phyloP scores from a whole-genome alignment of 306 rosid species.

The Citrullus colocynthis region DNA sequence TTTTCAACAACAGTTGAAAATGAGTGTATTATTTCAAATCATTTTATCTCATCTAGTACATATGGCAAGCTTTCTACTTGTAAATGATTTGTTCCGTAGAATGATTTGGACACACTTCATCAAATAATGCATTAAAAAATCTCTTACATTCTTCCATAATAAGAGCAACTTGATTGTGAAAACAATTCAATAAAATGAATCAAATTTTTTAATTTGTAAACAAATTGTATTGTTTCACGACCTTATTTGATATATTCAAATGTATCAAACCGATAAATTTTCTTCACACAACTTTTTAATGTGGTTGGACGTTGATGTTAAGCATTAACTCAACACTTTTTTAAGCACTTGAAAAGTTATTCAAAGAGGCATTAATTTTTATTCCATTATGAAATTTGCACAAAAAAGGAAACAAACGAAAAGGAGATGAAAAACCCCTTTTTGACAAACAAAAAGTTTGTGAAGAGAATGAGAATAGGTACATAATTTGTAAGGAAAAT shows the following conservation, averaged over 20 bases:
- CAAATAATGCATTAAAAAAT: neutral
- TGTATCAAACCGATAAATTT: no score
- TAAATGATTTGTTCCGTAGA: neutral
- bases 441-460: neutral
- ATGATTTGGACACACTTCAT: neutral
- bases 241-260: neutral
- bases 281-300: no score
- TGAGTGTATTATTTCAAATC: neutral
- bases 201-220: neutral
- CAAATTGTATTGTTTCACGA: neutral
- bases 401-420: neutral
- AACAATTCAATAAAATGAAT: neutral
- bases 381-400: neutral
- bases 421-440: neutral
- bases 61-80: neutral
- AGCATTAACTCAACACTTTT: no score
- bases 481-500: neutral
- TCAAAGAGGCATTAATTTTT: neutral
- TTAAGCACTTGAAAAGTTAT: neutral
- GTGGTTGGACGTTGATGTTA: no score
- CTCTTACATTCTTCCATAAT: neutral
- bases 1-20: no score
- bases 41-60: neutral
- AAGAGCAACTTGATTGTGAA: neutral
- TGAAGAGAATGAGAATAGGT: neutral